phyloP scores from a whole-genome alignment of 2,329 filamentous ascomycete genomes.

The Stemphylium lycopersici region DNA sequence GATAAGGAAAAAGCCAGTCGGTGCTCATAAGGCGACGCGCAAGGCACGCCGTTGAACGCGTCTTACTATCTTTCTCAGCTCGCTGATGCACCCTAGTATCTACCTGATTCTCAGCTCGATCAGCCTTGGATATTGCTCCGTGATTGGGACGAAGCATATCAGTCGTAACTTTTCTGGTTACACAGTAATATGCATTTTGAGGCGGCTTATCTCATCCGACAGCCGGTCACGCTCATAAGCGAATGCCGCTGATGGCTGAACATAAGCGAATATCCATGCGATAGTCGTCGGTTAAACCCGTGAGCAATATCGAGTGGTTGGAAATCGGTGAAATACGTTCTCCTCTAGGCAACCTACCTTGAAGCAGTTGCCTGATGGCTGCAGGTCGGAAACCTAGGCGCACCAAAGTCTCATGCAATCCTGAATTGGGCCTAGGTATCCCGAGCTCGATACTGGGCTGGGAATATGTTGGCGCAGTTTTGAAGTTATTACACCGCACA shows the following conservation, averaged over 20 bases:
- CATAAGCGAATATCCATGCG: slow-evolving; percentile 4
- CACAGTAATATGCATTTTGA: background rate
- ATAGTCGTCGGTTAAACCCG: background rate
- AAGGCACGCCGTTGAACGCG: background rate
- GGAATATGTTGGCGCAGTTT: no score
- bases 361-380: background rate
- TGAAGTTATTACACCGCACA: background rate
- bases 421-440: background rate
- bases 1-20: no score
- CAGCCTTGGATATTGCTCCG: background rate
- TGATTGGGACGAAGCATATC: background rate
- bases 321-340: background rate
- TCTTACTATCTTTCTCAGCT: background rate
- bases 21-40: no score
- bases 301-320: slow-evolving; percentile 1
- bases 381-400: background rate
- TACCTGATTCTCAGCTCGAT: background rate
- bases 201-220: slow-evolving; percentile 9
- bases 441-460: background rate
- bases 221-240: background rate
- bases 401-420: background rate
- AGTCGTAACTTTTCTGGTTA: background rate
- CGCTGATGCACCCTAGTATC: background rate
- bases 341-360: background rate
- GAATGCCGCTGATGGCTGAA: slow-evolving; percentile 3